phyloP scores from a whole-genome alignment of 2,329 filamentous ascomycete genomes.

The Epichloe sibirici region DNA sequence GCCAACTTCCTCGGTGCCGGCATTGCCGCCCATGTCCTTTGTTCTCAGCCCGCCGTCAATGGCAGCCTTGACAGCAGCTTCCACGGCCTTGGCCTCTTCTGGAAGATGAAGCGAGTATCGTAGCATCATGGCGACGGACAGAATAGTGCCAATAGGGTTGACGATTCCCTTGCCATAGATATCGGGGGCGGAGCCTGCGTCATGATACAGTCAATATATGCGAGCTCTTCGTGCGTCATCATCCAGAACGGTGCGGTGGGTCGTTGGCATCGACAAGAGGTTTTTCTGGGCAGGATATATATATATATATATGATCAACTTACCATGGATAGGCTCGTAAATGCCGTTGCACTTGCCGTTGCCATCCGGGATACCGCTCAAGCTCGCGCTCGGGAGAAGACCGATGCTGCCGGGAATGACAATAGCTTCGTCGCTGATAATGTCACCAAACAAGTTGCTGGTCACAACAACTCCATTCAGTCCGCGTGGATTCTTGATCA shows the following conservation, averaged over 20 bases:
- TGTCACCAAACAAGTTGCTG: slow-evolving; percentile 84
- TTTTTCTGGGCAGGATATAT: background rate
- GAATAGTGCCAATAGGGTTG: slow-evolving; percentile 72
- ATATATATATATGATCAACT: background rate
- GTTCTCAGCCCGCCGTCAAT: slow-evolving; percentile 72
- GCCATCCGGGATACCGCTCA: slow-evolving; percentile 25
- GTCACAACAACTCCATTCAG: slow-evolving; percentile 86
- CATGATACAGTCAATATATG: background rate
- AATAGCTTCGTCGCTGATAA: slow-evolving; percentile 87
- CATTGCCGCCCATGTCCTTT: slow-evolving; percentile 70
- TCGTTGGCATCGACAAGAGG: too few relatives aligned
- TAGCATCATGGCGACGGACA: slow-evolving; percentile 92
- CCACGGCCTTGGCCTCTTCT: slow-evolving; percentile 64
- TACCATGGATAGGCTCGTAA: slow-evolving; percentile 65
- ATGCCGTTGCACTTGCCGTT: slow-evolving; percentile 48
- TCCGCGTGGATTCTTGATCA: slow-evolving; percentile 85
- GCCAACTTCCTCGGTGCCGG: slow-evolving; percentile 59
- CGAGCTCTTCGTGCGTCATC: background rate
- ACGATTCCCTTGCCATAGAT: slow-evolving; percentile 55
- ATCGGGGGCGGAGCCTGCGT: slow-evolving; percentile 47
- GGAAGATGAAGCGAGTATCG: slow-evolving; percentile 79
- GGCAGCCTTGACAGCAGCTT: slow-evolving; percentile 66
- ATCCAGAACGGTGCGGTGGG: too few relatives aligned
- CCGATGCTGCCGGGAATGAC: slow-evolving; percentile 35
- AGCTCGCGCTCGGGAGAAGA: slow-evolving; percentile 31